Evolutionary conservation across 2,329 filamentous ascomycete genomes (phyloP).

Genomic region (Seiridium unicorne): DNA sequence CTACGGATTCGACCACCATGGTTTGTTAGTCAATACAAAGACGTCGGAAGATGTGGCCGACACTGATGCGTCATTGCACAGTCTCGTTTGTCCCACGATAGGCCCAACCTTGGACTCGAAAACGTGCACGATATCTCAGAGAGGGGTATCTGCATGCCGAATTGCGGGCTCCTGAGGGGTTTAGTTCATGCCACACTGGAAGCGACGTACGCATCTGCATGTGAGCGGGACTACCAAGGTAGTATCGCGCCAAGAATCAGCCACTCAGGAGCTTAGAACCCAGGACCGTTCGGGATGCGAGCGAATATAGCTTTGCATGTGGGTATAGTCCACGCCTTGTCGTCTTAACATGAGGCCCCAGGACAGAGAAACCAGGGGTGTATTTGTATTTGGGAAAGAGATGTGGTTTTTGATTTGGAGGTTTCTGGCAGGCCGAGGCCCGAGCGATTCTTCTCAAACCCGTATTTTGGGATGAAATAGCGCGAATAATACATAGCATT

Average conservation of each 20-base stretch:
- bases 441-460: neutral
- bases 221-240: neutral
- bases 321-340: neutral
- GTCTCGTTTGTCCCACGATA: neutral
- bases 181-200: neutral
- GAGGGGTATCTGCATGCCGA: neutral
- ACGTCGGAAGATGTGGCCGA: too few relatives aligned
- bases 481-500: neutral
- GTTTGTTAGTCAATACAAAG: too few relatives aligned
- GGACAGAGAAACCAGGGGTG: neutral
- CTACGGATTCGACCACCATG: too few relatives aligned
- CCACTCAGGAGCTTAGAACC: neutral
- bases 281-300: neutral
- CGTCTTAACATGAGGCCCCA: neutral
- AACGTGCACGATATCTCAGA: neutral
- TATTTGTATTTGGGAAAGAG: neutral
- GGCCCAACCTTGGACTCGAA: neutral
- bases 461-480: neutral
- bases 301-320: neutral
- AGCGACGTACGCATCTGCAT: neutral
- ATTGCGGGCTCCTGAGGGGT: neutral
- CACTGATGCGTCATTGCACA: too few relatives aligned
- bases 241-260: neutral
- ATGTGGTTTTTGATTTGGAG: neutral
- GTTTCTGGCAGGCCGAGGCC: neutral